Base-by-base conservation (phyloP, 2,329 filamentous ascomycete genomes). In the Ascochyta rabiei region DNA sequence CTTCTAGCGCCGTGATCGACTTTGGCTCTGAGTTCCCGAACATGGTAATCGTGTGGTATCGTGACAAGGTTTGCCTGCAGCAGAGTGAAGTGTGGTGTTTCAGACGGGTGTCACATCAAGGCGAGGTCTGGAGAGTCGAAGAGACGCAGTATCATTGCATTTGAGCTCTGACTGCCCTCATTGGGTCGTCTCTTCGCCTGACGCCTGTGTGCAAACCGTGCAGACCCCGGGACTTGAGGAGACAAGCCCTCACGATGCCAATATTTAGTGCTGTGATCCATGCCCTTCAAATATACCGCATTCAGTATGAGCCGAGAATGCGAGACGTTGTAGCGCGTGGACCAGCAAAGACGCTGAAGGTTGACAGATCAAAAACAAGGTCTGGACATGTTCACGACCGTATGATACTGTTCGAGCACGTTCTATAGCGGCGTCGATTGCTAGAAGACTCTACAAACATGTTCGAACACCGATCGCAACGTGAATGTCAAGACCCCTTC, bases 1-100 rank as follows among this genome's bases (percentile, higher is more conserved):
- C 50, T 51, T 63, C 48, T 63, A 63, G 61, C 57, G 61, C 61
- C 49, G 56, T 45, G 43, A 59, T 61, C 60, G 49, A 61, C 30
- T 23, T 48, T 18, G 9, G 45, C 30, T 15, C 12, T 24, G 21
- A 35, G 34, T 13, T 55, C 23, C 52, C 52, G 5, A 37, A 50
- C 39, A 19, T 3, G 19, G 52, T 42, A 55, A 46, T 24, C 37
- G 4, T 23, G 37, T 41, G 37, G n/a, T 46, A 26, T 34, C 34
- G n/a, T 18, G 18, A 12, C 42, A 50, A 35, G 46, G 46, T 19
- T 23, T 26, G 41, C 37, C 26, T 46, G 42, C 30, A 31, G 35
- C 35, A 28, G 52, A 31, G 30, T 44, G 21, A 44, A 40, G 35
- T 16, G 12, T 47, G 52, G 13, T 24, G 41, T 55, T 43, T 43